Evolutionary conservation across 2,329 filamentous ascomycete genomes (phyloP), one percentile per base, ranked within the genome.

Genomic region (Aspergillus calidoustus): DNA sequence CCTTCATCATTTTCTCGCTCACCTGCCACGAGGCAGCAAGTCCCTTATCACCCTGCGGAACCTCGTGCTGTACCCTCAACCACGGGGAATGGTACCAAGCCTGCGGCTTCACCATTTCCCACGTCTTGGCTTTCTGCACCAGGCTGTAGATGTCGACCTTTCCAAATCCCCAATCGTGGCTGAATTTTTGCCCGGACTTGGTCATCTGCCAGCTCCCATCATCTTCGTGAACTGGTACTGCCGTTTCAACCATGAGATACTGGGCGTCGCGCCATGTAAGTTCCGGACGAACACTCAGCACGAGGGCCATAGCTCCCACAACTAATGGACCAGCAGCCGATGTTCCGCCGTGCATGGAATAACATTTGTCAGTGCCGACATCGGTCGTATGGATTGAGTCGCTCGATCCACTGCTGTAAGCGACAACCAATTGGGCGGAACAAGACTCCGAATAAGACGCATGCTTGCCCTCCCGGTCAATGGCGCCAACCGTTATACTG

Each of bases 371-470:
- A 38, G 84, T 79, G 55, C 95, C 95, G 28, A 99, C 93, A 71
- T 99, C 95, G 0, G 95, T 99, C 0, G 95, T 99, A 79, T 97
- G 93, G 71, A 99, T 99, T 13, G 91, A 87, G 78, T 97, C 93
- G 52, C 88, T 88, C 66, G 88, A 88, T 60, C 95, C 95, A 77
- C 93, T 97, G 74, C 93, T 97, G 77, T 98, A 99, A 0, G 95
- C 96, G 9, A 99, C 95, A 3, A 97, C 93, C 51, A 99, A 83
- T 75, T 97, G 92, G 23, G 95, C 95, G 3, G 94, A 97, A 80
- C 95, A 99, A 65, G 92, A 90, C 77, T 99, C 95, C 0, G 94
- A 97, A 77, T 99, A 99, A 76, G 94, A 95, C 0, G 95, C 93
- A 73, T 98, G 94, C n/a, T 86, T 79, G 44, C 94, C 93, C 68